A percentile compares a stretch with the other conserved stretches of the same genome.
Evolutionary conservation across 1,284 basidiomycete genomes (phyloP).

Genomic region (Tausonia pullulans): DNA sequence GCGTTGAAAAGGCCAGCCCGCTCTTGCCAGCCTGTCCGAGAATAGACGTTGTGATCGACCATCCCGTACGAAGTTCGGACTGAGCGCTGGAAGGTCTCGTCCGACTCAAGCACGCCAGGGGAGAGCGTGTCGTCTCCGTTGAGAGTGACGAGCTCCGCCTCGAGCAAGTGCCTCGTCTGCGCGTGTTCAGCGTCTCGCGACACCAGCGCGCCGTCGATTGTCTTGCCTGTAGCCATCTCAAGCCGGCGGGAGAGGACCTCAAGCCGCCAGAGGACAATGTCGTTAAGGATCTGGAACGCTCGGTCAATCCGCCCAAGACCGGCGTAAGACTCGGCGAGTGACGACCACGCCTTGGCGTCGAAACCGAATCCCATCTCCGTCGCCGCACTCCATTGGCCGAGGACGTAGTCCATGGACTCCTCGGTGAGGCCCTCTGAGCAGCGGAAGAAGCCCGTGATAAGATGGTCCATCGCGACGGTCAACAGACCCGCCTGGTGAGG

Average conservation of each 20-base stretch:
- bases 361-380: constrained; percentile 8
- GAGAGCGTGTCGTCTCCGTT: no score
- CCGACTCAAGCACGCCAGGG: no score
- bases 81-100: no score
- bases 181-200: no score
- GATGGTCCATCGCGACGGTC: neutral
- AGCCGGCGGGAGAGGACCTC: neutral
- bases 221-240: neutral
- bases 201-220: no score
- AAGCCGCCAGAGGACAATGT: constrained; percentile 3
- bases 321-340: constrained; percentile 2
- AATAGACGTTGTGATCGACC: no score
- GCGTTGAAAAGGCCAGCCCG: no score
- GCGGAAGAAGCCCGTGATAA: neutral
- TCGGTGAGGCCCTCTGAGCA: neutral
- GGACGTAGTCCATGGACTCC: neutral
- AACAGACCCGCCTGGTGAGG: neutral
- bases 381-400: constrained; percentile 3
- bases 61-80: no score
- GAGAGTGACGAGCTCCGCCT: no score
- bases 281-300: constrained; percentile 12
- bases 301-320: constrained; percentile 1
- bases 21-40: no score
- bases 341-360: constrained; percentile 1
- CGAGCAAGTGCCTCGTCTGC: no score